phyloP scores from a whole-genome alignment of 1,284 basidiomycete species.

The Tilletia walkeri region DNA sequence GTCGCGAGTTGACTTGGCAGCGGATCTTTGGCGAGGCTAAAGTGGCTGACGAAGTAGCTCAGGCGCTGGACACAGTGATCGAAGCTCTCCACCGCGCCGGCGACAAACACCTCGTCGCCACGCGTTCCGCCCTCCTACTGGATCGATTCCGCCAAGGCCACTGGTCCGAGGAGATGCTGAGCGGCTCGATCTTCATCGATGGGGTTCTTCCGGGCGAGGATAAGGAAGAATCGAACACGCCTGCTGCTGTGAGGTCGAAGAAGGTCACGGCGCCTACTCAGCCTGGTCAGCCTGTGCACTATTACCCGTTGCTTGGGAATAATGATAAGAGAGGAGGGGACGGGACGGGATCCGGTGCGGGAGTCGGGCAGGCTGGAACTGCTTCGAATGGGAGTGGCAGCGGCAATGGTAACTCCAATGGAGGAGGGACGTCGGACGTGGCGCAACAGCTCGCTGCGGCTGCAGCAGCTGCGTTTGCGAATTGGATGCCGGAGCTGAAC shows the following conservation, averaged over 20 bases:
- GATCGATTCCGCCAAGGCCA: slow-evolving; percentile 19
- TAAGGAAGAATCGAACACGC: slow-evolving; percentile 1
- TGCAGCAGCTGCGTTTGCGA: slow-evolving; percentile 9
- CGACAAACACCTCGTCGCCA: slow-evolving; percentile 20
- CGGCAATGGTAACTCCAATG: too few species aligned
- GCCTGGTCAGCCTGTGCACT: slow-evolving; percentile 10
- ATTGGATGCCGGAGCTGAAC: slow-evolving; percentile 8
- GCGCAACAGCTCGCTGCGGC: neutral
- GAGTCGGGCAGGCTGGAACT: neutral
- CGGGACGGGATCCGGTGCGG: neutral
- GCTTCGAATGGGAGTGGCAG: neutral
- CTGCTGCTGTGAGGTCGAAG: neutral
- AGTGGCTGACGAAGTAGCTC: slow-evolving; percentile 15
- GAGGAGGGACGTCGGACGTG: neutral
- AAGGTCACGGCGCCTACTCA: neutral
- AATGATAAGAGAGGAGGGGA: neutral
- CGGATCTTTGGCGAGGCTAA: slow-evolving; percentile 14
- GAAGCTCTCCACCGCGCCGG: slow-evolving; percentile 21
- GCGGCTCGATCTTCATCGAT: slow-evolving; percentile 23
- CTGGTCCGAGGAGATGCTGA: slow-evolving; percentile 21
- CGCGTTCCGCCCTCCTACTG: slow-evolving; percentile 21
- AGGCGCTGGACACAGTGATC: slow-evolving; percentile 20
- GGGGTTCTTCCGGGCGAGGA: slow-evolving; percentile 25
- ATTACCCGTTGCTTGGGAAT: neutral
- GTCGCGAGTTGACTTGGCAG: slow-evolving; percentile 19